Base-by-base conservation (phyloP, 306 rosid genomes). In the Cicer arietinum region DNA sequence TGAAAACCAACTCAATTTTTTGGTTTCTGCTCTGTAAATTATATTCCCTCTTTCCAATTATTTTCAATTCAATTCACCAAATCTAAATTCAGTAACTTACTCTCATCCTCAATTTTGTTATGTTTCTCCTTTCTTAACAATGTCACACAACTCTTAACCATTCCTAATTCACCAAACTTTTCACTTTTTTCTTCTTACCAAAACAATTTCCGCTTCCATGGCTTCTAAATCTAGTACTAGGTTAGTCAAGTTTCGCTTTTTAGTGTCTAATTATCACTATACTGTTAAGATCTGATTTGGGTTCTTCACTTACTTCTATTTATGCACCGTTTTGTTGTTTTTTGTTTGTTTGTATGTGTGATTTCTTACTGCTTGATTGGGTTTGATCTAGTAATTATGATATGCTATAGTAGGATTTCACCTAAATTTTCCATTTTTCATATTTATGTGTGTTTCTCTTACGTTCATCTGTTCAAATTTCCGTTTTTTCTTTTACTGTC, bases 221-320 rank as follows among this genome's bases (percentile, higher is more conserved):
- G 87, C 97, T 81, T 77, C 96, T 68, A 94, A 90, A 87, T 79
- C 97, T 58, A 57, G 4, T 3, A 35, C 66, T 7, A 94, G 88
- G 98, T 94, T 53, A 77, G 86, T 78, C 7, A 42, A 25, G 39
- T 18, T 76, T 30, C 6, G 13, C 43, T 10, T 82, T 14, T 47
- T 8, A 20, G 3, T 14, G 5, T 73, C 12, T 12, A 10, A 7
- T 1, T 69, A 20, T 59, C n/a, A 56, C 0, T 10, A 5, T 47
- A 5, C 52, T 77, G 18, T 68, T 48, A 66, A 85, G 91, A 91
- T 91, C 96, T 85, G 88, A 60, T 71, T 72, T 85, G 77, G 80
- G 69, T 39, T 59, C 44, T 77, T 47, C 10, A 14, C 7, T 48
- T 78, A 61, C 45, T 62, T 70, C 66, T 25, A 12, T 60, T 60